Evolutionary conservation across 306 rosid genomes (phyloP).

Genomic region (Ormosia semicastrata): DNA sequence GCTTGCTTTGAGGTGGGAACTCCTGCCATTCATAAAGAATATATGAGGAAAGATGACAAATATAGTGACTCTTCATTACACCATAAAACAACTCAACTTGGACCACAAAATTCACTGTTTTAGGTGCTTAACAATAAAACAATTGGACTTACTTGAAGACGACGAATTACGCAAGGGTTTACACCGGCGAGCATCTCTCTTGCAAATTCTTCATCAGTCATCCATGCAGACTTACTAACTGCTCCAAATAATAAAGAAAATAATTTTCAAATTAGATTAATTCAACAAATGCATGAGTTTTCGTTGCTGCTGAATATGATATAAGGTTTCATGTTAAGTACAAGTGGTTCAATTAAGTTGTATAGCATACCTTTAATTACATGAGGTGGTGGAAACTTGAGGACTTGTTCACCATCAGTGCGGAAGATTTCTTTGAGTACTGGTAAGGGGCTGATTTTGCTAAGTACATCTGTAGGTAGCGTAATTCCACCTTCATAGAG

Average conservation of each 20-base stretch:
- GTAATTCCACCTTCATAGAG: conserved; percentile 58
- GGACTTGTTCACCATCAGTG: conserved; percentile 54
- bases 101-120: not conserved
- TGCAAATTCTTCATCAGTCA: conserved; percentile 68
- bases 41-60: not conserved
- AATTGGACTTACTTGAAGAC: conserved; percentile 28
- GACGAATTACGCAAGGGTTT: conserved; percentile 43
- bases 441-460: conserved; percentile 43
- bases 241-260: conserved; percentile 5
- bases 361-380: conserved; percentile 42
- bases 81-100: not conserved
- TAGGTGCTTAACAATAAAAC: not conserved
- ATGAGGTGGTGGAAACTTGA: conserved; percentile 57
- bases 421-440: conserved; percentile 55
- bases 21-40: conserved; percentile 36
- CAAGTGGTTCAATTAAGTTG: not conserved
- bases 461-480: conserved; percentile 35
- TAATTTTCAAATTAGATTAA: not conserved
- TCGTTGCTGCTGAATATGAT: not conserved
- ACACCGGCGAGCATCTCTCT: conserved; percentile 73
- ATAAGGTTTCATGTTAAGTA: not conserved
- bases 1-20: conserved; percentile 61
- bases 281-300: not conserved
- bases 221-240: conserved; percentile 57
- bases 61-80: not conserved